phyloP scores from a whole-genome alignment of 2,329 filamentous ascomycete genomes.

The Metarhizium album region DNA sequence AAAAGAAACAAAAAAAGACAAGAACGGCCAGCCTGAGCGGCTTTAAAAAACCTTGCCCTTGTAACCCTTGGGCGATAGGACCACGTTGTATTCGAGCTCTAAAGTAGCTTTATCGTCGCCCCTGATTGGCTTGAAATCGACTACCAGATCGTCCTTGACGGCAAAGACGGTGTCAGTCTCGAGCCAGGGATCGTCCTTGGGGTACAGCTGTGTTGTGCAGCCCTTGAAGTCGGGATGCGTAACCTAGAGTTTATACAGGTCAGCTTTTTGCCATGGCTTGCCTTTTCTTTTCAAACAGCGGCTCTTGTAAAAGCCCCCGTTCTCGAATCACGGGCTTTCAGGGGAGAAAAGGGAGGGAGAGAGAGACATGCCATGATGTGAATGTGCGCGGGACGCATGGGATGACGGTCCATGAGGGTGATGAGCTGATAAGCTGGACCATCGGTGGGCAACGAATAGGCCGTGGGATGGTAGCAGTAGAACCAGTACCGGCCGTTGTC shows the following conservation, averaged over 20 bases:
- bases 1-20: too few relatives aligned
- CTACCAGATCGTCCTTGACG: slow-evolving; percentile 40
- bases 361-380: slow-evolving; percentile 33
- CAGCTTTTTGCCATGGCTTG: neutral
- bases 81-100: slow-evolving; percentile 32
- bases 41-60: slow-evolving; percentile 24
- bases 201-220: slow-evolving; percentile 69
- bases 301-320: neutral
- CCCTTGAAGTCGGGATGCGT: slow-evolving; percentile 57
- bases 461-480: slow-evolving; percentile 66
- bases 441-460: slow-evolving; percentile 60
- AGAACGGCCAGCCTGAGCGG: too few relatives aligned
- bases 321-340: too few relatives aligned
- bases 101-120: slow-evolving; percentile 26
- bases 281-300: neutral
- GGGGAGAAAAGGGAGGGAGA: too few relatives aligned
- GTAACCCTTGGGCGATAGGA: slow-evolving; percentile 33
- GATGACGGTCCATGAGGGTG: slow-evolving; percentile 35
- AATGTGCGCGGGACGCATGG: slow-evolving; percentile 39
- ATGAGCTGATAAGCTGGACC: slow-evolving; percentile 35
- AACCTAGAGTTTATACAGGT: slow-evolving; percentile 18
- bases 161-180: slow-evolving; percentile 36
- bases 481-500: slow-evolving; percentile 60
- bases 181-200: slow-evolving; percentile 55
- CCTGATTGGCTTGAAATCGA: slow-evolving; percentile 36